phyloP scores from a whole-genome alignment of 1,284 basidiomycete genomes.

The Psilocybe mexicana region DNA sequence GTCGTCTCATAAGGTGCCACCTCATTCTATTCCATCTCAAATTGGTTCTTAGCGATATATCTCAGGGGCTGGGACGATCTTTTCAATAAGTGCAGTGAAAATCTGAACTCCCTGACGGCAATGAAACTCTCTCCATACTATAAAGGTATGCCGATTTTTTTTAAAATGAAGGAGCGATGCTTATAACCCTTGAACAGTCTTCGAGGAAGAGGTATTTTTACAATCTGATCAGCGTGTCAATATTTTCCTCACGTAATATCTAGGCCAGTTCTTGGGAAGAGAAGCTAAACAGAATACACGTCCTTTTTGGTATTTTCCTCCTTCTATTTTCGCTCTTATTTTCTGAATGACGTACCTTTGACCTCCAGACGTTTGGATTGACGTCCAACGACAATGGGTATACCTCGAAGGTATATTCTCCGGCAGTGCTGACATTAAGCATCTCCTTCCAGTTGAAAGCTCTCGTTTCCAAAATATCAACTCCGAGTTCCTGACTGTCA shows the following conservation, averaged over 20 bases:
- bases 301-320: slow-evolving; percentile 78
- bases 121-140: slow-evolving; percentile 99
- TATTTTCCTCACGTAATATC: neutral
- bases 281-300: slow-evolving; percentile 92
- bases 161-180: neutral
- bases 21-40: slow-evolving; percentile 14
- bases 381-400: slow-evolving; percentile 99
- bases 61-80: slow-evolving; percentile 95
- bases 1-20: slow-evolving; percentile 83
- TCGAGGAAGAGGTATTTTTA: slow-evolving; percentile 79
- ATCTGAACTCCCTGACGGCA: slow-evolving; percentile 91
- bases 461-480: slow-evolving; percentile 99
- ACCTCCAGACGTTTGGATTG: slow-evolving; percentile 91
- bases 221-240: neutral
- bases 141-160: slow-evolving; percentile 60
- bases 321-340: neutral
- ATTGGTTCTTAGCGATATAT: slow-evolving; percentile 11
- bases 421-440: slow-evolving; percentile 98
- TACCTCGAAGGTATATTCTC: slow-evolving; percentile 99
- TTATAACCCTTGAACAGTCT: slow-evolving; percentile 51
- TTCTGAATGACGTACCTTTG: slow-evolving; percentile 5
- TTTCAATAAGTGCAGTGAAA: slow-evolving; percentile 95
- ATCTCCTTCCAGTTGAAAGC: slow-evolving; percentile 95
- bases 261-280: slow-evolving; percentile 91
- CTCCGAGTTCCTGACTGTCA: slow-evolving; percentile 95